Percentiles rank a stretch among this genome's conserved stretches.
Conservation (phyloP, 768 basidiomycete species). For the Mycena pura region DNA sequence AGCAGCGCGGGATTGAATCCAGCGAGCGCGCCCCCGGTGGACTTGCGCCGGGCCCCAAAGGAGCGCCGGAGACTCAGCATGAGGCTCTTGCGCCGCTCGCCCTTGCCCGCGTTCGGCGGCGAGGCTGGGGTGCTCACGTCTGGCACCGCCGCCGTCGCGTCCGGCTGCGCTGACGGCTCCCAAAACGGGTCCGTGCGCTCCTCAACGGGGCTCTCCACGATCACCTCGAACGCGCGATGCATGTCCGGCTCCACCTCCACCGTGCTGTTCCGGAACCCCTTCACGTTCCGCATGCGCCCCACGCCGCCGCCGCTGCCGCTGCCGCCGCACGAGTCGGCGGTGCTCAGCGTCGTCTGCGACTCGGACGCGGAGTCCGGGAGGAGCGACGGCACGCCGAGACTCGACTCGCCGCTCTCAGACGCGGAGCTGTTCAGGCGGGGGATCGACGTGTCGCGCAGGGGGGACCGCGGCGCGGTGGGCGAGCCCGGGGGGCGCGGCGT, state of each 20-base stretch:
- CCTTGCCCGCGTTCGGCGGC: conserved; percentile 48
- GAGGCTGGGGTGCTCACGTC: neutral
- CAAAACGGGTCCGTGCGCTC: conserved; percentile 21
- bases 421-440: conserved; percentile 10
- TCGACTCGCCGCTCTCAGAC: conserved; percentile 20
- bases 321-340: conserved; percentile 4
- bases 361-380: conserved; percentile 39
- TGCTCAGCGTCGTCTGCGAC: conserved; percentile 33
- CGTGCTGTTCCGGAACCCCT: conserved; percentile 19
- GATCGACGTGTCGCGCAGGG: neutral
- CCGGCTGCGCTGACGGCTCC: neutral
- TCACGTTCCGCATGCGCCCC: conserved; percentile 20
- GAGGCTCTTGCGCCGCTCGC: conserved; percentile 28
- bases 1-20: conserved; percentile 41
- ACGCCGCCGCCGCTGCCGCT: neutral
- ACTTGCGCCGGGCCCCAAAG: conserved; percentile 12
- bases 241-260: conserved; percentile 5
- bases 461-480: conserved; percentile 1
- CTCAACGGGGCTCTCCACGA: conserved; percentile 47
- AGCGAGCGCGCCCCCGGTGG: conserved; percentile 24
- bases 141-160: conserved; percentile 1
- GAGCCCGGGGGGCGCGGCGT: neutral
- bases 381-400: conserved; percentile 36
- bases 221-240: conserved; percentile 29
- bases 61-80: conserved; percentile 18